Conservation (phyloP, 1,139 yeast genomes). For the Yamadazyma spencermartinsiae region DNA sequence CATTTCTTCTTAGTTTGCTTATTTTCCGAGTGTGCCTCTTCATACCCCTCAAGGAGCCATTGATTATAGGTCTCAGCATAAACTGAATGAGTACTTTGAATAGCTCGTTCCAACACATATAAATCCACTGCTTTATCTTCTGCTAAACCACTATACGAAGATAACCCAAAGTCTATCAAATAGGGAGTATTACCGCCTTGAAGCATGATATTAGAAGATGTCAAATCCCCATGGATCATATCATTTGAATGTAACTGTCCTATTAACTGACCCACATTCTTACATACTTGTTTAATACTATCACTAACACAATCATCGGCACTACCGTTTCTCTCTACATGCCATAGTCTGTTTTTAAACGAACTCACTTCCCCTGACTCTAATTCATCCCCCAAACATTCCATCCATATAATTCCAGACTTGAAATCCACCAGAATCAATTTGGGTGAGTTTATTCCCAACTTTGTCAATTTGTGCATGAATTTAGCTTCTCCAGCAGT, state of each 20-base stretch:
- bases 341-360: conserved; percentile 74
- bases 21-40: conserved; percentile 36
- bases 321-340: conserved; percentile 38
- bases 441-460: conserved; percentile 67
- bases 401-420: conserved; percentile 90
- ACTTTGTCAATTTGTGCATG: conserved; percentile 55
- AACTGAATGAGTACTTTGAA: conserved; percentile 84
- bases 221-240: conserved; percentile 91
- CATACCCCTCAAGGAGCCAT: conserved; percentile 79
- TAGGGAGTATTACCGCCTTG: conserved; percentile 42
- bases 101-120: conserved; percentile 91
- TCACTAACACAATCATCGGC: conserved; percentile 28
- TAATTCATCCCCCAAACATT: conserved; percentile 56
- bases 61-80: conserved; percentile 61
- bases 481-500: conserved; percentile 85
- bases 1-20: conserved; percentile 30
- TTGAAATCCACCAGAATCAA: conserved; percentile 71
- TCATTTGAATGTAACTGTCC: conserved; percentile 75
- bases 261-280: conserved; percentile 64
- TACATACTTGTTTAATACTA: conserved; percentile 43
- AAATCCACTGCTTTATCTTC: conserved; percentile 97
- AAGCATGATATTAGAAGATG: conserved; percentile 82
- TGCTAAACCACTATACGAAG: conserved; percentile 70
- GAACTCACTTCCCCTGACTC: conserved; percentile 55
- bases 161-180: conserved; percentile 89